phyloP scores from a whole-genome alignment of 371 early-diverging fungal genomes.

The Mortierella sp. region DNA sequence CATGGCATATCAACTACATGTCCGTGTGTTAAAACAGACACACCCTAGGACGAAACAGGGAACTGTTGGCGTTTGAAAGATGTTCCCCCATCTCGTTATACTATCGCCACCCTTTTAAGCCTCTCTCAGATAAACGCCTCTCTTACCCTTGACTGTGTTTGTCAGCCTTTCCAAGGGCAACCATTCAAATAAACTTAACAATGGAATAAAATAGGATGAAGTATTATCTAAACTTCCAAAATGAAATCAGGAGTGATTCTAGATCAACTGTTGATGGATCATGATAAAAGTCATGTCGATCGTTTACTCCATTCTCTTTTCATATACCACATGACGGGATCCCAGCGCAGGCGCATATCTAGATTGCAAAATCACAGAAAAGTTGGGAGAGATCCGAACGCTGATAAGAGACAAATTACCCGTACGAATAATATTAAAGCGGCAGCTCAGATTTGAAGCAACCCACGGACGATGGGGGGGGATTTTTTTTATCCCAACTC shows the following conservation, averaged over 20 bases:
- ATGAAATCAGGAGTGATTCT: neutral
- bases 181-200: neutral
- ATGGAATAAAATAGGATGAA: neutral
- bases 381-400: neutral
- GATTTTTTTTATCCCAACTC: neutral
- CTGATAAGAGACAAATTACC: too few species aligned
- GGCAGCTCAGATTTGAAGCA: too few species aligned
- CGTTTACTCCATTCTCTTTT: neutral
- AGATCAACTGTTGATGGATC: neutral
- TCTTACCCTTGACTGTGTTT: too few species aligned
- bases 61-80: neutral
- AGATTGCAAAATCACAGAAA: neutral
- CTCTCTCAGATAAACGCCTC: neutral
- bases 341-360: neutral
- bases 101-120: neutral
- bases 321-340: neutral
- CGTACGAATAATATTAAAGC: too few species aligned
- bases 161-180: too few species aligned
- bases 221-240: neutral
- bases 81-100: neutral
- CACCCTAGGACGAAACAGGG: neutral
- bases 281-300: too few species aligned
- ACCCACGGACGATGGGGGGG: too few species aligned
- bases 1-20: neutral
- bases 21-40: neutral